phyloP scores from a whole-genome alignment of 2,329 filamentous ascomycete genomes.

The Elsinoe australis region DNA sequence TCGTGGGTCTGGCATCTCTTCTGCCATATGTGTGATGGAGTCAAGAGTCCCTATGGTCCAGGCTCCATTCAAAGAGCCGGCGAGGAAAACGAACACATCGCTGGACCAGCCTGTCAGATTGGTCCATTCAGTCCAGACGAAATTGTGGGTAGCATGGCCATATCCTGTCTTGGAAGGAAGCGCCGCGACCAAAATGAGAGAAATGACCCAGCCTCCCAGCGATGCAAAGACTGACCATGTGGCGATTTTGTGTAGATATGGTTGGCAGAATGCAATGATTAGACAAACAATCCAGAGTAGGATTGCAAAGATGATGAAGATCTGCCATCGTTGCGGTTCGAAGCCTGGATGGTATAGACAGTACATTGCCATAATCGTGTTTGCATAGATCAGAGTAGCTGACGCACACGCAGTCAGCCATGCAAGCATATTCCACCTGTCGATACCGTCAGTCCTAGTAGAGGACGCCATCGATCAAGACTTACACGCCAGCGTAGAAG shows the following conservation, averaged over 20 bases:
- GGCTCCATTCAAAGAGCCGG: slow-evolving; percentile 59
- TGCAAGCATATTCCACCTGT: slow-evolving; percentile 1
- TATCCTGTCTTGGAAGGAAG: slow-evolving; percentile 43
- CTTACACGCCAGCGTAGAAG: slow-evolving; percentile 31
- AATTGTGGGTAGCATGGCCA: slow-evolving; percentile 33
- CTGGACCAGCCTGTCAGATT: slow-evolving; percentile 37
- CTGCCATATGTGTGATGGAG: slow-evolving; percentile 54
- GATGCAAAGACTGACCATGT: slow-evolving; percentile 44
- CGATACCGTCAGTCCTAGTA: neutral
- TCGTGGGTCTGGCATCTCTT: slow-evolving; percentile 50
- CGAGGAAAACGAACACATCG: slow-evolving; percentile 53
- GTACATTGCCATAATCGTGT: slow-evolving; percentile 28
- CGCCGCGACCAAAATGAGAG: slow-evolving; percentile 48
- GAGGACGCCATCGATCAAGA: neutral
- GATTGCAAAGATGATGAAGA: slow-evolving; percentile 43
- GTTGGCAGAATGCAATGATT: slow-evolving; percentile 47
- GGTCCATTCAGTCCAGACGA: slow-evolving; percentile 37
- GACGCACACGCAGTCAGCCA: neutral
- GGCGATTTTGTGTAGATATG: slow-evolving; percentile 44
- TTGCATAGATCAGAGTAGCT: slow-evolving; percentile 5
- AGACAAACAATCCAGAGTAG: slow-evolving; percentile 40
- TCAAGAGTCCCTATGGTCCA: slow-evolving; percentile 59
- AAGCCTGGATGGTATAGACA: slow-evolving; percentile 41
- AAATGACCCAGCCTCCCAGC: slow-evolving; percentile 47
- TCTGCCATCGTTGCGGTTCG: slow-evolving; percentile 41